Conservation (phyloP, 345 rosid genomes). For the Euphorbia tirucalli region DNA sequence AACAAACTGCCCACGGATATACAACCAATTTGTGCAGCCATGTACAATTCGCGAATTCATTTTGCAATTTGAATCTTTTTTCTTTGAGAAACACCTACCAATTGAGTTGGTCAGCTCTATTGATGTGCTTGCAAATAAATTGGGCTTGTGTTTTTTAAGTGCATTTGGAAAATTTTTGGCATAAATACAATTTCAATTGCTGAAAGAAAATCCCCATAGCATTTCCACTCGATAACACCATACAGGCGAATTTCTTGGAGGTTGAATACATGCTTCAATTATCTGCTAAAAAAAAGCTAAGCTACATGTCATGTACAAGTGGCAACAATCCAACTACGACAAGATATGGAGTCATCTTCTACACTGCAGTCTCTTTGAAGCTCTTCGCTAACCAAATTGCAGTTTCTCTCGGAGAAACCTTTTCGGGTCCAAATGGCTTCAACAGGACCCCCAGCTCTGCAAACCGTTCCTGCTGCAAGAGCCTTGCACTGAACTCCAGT, state of each 20-base stretch:
- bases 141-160: background rate
- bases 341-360: background rate
- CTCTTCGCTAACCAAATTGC: conserved; percentile 34
- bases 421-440: conserved; percentile 30
- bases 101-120: background rate
- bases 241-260: conserved; percentile 19
- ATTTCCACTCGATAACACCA: too few relatives aligned
- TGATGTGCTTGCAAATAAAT: background rate
- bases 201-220: background rate
- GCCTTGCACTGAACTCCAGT: conserved; percentile 28
- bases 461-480: conserved; percentile 26
- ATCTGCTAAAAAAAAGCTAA: background rate
- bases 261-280: conserved; percentile 8
- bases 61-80: background rate
- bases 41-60: background rate
- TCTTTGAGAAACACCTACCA: background rate
- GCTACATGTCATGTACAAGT: background rate
- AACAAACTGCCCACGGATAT: too few relatives aligned
- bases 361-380: conserved; percentile 27
- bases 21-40: background rate
- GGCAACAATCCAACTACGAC: background rate
- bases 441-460: conserved; percentile 27
- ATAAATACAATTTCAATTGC: background rate
- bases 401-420: conserved; percentile 32
- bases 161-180: background rate